Evolutionary conservation across 2,329 filamentous ascomycete species (phyloP), one percentile per base, ranked within the genome.

Genomic region (Pseudogymnoascus sp.): DNA sequence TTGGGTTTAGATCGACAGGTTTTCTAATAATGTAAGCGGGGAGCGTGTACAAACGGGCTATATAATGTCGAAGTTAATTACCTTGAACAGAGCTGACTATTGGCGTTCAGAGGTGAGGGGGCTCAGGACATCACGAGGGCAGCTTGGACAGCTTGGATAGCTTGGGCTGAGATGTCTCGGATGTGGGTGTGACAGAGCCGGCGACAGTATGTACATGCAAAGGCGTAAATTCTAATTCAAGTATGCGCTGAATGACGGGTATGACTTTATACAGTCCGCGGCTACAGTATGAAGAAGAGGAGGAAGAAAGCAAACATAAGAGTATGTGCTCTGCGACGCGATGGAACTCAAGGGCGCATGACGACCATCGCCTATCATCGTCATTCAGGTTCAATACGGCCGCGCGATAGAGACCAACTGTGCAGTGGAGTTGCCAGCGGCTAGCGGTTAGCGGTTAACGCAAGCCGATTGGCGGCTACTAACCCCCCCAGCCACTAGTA

Each of bases 91-190:
- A 35, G 6, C 9, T 21, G 28, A 33, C 16, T 55, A 55, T 55
- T 55, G 28, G 11, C 49, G n/a, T 55, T 55, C 49, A 35, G 28
- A 35, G 16, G 16, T 28, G 28, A 55, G 23, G 49, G 25, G 49
- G 28, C 49, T 55, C 49, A 55, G 49, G 49, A 35, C 49, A 55
- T 55, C 49, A 55, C 49, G 49, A 55, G 49, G 28, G 49, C 49
- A 35, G 28, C 49, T 21, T 55, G 49, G 28, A 16, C 7, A 28
- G 12, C 43, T 31, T 52, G 45, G 45, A 11, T 25, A 52, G 11
- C 45, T 52, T 52, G 45, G 45, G n/a, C 28, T 55, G 28, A 18
- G 49, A 52, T 35, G 49, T 33, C 49, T 55, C 28, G n/a, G 49
- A n/a, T 33, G 49, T 16, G 16, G 28, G n/a, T 21, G 49, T 16